These are phyloP conservation scores for Aspergillus pseudoterreus DNA, from an alignment of 2,329 filamentous ascomycete genomes.

Conservation along the genomic window DNA sequence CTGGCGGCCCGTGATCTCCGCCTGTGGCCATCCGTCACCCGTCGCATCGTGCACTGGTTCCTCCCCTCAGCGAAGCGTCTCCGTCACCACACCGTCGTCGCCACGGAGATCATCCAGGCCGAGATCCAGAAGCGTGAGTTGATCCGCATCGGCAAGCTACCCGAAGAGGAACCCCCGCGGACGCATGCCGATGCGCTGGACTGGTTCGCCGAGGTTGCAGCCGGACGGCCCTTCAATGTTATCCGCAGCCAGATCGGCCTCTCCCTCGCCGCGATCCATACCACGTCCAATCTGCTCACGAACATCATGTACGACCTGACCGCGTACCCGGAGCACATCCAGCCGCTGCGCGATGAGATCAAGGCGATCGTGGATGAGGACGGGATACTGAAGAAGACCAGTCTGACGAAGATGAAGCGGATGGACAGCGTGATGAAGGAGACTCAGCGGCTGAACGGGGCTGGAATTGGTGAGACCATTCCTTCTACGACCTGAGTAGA, in stretches of 20 bases:
- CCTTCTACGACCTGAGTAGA: neutral
- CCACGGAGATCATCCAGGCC: constrained; percentile 30
- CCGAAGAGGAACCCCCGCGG: constrained; percentile 11
- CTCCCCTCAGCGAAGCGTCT: constrained; percentile 40
- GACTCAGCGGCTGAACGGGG: constrained; percentile 26
- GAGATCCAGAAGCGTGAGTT: constrained; percentile 22
- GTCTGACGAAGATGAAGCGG: constrained; percentile 30
- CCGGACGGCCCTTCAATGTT: constrained; percentile 13
- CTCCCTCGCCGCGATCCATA: constrained; percentile 31
- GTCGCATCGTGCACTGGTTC: constrained; percentile 44
- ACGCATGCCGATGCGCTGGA: constrained; percentile 24
- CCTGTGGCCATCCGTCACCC: constrained; percentile 38
- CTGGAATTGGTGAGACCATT: constrained; percentile 20
- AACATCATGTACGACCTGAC: constrained; percentile 54
- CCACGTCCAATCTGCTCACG: constrained; percentile 34
- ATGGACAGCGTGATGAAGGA: constrained; percentile 37
- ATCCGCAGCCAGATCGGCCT: constrained; percentile 23
- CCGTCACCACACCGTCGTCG: constrained; percentile 36
- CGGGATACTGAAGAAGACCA: constrained; percentile 32
- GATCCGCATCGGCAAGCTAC: constrained; percentile 19
- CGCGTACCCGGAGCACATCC: constrained; percentile 48
- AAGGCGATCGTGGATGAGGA: constrained; percentile 40
- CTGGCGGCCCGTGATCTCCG: constrained; percentile 38
- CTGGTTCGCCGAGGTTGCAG: constrained; percentile 22
- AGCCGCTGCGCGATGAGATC: constrained; percentile 52